Base-by-base conservation (phyloP, 805 yeast species). In the Cyberlindnera lachancei region DNA sequence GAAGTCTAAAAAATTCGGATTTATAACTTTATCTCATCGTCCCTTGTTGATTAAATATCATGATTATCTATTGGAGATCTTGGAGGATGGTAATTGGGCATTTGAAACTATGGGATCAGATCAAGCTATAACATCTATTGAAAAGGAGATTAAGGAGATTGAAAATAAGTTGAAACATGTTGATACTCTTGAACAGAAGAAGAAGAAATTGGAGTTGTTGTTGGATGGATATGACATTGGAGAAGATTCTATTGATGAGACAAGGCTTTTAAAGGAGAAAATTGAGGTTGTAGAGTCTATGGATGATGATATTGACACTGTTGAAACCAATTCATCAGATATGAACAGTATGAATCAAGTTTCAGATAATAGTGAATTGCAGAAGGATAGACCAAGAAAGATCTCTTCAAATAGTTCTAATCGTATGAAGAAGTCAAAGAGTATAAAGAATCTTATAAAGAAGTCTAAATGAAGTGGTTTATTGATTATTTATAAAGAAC, bases 31-130 rank as follows among this genome's bases (percentile, higher is more conserved):
- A 37, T 73, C 85, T 18, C 95, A 87, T 54, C 70, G 96, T 29
- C 90, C 94, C 19, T 66, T 84, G 26, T 64, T 87, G 52, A 73
- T 84, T 59, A 84, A 84, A 56, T 87, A 86, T 54, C 96, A 87
- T 55, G 87, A 80, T 43, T 73, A 70, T 44, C 63, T 84, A 18
- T 61, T 88, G 34, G 84, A 81, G 44, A 70, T 88, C 25, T 70
- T 79, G 18, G 72, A 70, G 22, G 67, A 68, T 27, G 68, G 73
- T 7, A 58, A 61, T 24, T 79, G 82, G 78, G 64, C 64, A 36
- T 59, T 79, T 56, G 81, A 79, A 45, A 74, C 76, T 38, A 63
- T 77, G 42, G 78, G 83, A 7, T 68, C 79, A 10, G 78, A 70
- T 36, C 77, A 76, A 45, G 80, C 80, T 26, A 68, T 79, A 41